Conservation (phyloP, 2,329 filamentous ascomycete species). For the Fusarium mundagurra region DNA sequence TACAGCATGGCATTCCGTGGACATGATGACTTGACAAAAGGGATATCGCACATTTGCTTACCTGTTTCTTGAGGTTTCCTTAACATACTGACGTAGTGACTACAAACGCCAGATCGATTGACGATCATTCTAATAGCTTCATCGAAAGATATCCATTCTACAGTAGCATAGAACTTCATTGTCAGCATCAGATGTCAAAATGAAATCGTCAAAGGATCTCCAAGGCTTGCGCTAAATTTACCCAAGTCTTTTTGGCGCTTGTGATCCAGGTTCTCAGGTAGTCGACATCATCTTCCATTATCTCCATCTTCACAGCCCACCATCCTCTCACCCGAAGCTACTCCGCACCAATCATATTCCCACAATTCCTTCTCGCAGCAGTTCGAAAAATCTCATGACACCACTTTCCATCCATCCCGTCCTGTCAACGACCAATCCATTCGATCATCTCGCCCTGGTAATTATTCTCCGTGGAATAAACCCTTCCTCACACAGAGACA, state of each 20-base stretch:
- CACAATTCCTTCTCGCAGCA: constrained; percentile 42
- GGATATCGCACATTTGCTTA: neutral
- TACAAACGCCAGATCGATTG: neutral
- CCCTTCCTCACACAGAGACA: constrained; percentile 30
- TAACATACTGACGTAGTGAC: neutral
- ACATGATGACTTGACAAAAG: neutral
- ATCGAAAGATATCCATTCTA: neutral
- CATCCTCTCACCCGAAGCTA: constrained; percentile 48
- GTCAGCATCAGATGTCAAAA: neutral
- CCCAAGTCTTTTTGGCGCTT: neutral
- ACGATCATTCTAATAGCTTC: neutral
- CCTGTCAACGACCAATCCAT: constrained; percentile 27
- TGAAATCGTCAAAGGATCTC: neutral
- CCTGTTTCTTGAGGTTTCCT: neutral
- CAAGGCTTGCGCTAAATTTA: neutral
- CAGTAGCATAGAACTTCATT: neutral
- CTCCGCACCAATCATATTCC: constrained; percentile 49
- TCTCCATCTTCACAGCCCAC: neutral
- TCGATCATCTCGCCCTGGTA: neutral
- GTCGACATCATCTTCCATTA: neutral
- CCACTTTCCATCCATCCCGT: constrained; percentile 43
- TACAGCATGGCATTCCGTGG: neutral
- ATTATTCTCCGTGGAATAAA: neutral
- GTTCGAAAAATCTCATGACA: constrained; percentile 52
- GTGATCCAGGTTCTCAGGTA: neutral